phyloP scores from a whole-genome alignment of 2,329 filamentous ascomycete species.

The Hymenoscyphus fraxineus region DNA sequence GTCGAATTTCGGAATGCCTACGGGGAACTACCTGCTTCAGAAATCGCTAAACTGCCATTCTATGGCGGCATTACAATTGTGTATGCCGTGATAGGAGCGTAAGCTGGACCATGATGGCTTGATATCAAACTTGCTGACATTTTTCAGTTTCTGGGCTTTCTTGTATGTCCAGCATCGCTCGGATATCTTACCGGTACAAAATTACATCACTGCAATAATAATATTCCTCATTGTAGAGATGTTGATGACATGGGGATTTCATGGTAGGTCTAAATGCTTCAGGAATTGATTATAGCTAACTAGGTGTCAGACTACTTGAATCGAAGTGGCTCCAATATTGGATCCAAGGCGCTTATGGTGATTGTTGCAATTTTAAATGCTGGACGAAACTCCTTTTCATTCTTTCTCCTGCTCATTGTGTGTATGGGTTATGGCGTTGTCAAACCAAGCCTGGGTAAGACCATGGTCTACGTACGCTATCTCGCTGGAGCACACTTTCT shows the following conservation, averaged over 20 bases:
- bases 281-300: constrained; percentile 34
- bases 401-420: constrained; percentile 95
- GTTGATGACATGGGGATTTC: constrained; percentile 98
- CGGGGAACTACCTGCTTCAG: constrained; percentile 88
- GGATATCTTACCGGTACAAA: constrained; percentile 95
- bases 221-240: constrained; percentile 94
- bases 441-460: constrained; percentile 83
- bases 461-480: constrained; percentile 90
- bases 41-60: constrained; percentile 95
- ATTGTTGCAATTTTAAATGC: constrained; percentile 92
- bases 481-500: constrained; percentile 90
- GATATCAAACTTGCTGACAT: constrained; percentile 14
- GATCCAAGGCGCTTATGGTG: constrained; percentile 81
- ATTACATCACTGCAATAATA: constrained; percentile 97
- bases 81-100: constrained; percentile 79
- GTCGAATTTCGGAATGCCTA: constrained; percentile 95
- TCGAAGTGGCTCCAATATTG: constrained; percentile 75
- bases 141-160: constrained; percentile 77
- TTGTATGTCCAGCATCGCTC: constrained; percentile 90
- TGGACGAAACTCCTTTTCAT: constrained; percentile 93
- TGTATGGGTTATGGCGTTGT: constrained; percentile 99
- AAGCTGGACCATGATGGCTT: constrained; percentile 35
- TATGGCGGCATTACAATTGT: constrained; percentile 92
- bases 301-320: constrained; percentile 75
- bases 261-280: constrained; percentile 51